Evolutionary conservation across 176 grass and related monocot species (phyloP), one percentile per base, ranked within the genome.

Genomic region (Stipa capillata): DNA sequence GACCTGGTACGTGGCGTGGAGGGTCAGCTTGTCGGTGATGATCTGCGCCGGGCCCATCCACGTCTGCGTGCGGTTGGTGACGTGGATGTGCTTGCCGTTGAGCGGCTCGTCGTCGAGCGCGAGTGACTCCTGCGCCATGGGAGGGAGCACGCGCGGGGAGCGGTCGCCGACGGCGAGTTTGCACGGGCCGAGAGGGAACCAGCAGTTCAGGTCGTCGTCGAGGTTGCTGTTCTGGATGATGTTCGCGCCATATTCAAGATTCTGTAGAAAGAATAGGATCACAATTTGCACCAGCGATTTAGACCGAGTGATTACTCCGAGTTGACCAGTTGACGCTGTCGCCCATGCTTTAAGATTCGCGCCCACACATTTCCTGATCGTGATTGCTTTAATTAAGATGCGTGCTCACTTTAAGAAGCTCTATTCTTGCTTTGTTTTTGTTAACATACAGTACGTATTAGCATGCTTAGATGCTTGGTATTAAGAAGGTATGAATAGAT

Each of bases 31-130:
- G 87, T 92, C 89, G 0, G 95, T 94, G 82, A 97, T 81, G 64
- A 79, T 75, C 80, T 94, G 92, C 0, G 89, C 82, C 0, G 89
- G 95, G 61, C 95, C 91, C 95, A 94, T 94, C 95, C 95, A 97
- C 13, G 87, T 74, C 83, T 94, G 91, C 28, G 85, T 92, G 55
- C 95, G 91, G 62, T 80, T 84, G 2, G 91, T 92, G 64, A 82
- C 83, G 43, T 88, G 79, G 67, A 97, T 94, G 85, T 90, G 87
- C 51, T 85, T 83, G 21, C 95, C 95, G 37, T 85, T 97, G 32
- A 97, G 59, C 8, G 89, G 85, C 66, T 89, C 82, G 31, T 85
- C 87, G 31, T 67, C 79, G 20, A 83, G 67, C 7, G 73, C 42
- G 4, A 97, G 87, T 0, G 95, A 92, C 35, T 94, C 76, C 39